Conservation (phyloP, 1,139 yeast genomes). For the Yamadazyma friedrichii region DNA sequence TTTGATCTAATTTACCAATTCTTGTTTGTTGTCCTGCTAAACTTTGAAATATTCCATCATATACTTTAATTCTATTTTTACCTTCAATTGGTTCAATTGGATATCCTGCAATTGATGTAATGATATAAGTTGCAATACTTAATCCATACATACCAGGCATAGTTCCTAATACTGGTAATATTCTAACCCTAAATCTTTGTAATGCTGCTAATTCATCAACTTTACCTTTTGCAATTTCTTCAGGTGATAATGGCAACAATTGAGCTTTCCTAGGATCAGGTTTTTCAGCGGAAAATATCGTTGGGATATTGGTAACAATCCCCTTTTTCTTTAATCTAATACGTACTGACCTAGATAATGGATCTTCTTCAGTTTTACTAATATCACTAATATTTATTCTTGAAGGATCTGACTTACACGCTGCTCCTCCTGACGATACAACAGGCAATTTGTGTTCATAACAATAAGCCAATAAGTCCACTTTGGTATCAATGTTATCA, state of each 20-base stretch:
- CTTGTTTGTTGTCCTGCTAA: conserved; percentile 86
- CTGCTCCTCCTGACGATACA: conserved; percentile 94
- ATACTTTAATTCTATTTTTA: conserved; percentile 80
- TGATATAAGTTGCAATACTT: conserved; percentile 78
- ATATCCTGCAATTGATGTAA: conserved; percentile 81
- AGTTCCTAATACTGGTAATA: conserved; percentile 91
- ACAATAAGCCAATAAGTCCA: conserved; percentile 79
- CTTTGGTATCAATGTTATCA: conserved; percentile 93
- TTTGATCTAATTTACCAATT: conserved; percentile 64
- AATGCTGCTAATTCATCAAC: conserved; percentile 87
- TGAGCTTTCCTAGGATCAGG: conserved; percentile 95
- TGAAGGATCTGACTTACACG: conserved; percentile 60
- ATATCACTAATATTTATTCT: conserved; percentile 45
- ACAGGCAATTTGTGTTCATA: conserved; percentile 57
- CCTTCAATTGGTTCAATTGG: conserved; percentile 89
- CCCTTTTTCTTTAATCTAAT: conserved; percentile 80
- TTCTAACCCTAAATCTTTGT: conserved; percentile 87
- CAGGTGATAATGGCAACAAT: conserved; percentile 77
- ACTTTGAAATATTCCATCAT: conserved; percentile 79
- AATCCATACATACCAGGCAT: conserved; percentile 96
- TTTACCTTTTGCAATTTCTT: conserved; percentile 73
- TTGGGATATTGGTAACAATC: conserved; percentile 72
- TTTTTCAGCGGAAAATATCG: conserved; percentile 90
- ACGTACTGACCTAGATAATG: conserved; percentile 84
- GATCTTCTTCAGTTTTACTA: conserved; percentile 80